These are phyloP conservation scores for Clitopilus passeckerianus DNA, from an alignment of 768 basidiomycete genomes.

Conservation along the genomic window DNA sequence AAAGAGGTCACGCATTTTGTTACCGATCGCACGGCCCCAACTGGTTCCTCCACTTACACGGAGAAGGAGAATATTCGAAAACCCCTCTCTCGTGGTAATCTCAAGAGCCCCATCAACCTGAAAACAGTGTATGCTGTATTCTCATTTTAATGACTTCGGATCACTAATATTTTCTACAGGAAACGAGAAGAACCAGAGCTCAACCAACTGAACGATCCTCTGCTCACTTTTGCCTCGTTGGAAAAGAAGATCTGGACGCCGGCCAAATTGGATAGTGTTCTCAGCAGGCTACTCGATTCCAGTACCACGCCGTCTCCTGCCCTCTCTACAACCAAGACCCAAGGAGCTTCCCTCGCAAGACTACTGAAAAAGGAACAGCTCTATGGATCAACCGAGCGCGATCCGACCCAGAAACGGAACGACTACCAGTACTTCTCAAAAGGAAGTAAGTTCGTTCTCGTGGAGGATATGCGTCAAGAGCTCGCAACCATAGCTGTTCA, in stretches of 20 bases:
- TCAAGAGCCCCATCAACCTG: conserved; percentile 66
- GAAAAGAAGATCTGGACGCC: conserved; percentile 87
- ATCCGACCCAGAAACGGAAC: conserved; percentile 81
- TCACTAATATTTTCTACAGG: background rate
- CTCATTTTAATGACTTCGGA: background rate
- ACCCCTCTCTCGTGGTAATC: conserved; percentile 18
- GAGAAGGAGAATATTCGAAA: conserved; percentile 69
- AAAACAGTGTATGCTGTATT: conserved; percentile 43
- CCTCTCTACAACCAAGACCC: conserved; percentile 18
- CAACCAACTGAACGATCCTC: conserved; percentile 29
- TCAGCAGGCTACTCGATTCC: conserved; percentile 56
- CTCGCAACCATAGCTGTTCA: conserved; percentile 80
- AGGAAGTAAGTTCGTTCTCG: conserved; percentile 72
- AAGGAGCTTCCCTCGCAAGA: conserved; percentile 49
- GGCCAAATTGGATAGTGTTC: conserved; percentile 64
- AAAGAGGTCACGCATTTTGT: conserved; percentile 85
- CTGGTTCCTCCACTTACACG: conserved; percentile 20
- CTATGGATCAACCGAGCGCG: conserved; percentile 88
- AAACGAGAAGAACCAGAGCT: background rate
- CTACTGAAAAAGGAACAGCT: conserved; percentile 78
- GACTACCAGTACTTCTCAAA: conserved; percentile 86
- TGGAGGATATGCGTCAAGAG: conserved; percentile 87
- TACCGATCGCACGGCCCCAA: conserved; percentile 48
- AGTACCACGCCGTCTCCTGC: conserved; percentile 22
- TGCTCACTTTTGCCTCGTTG: conserved; percentile 62